Conservation (phyloP, 441 rosid genomes). For the Raphanus hybrid region DNA sequence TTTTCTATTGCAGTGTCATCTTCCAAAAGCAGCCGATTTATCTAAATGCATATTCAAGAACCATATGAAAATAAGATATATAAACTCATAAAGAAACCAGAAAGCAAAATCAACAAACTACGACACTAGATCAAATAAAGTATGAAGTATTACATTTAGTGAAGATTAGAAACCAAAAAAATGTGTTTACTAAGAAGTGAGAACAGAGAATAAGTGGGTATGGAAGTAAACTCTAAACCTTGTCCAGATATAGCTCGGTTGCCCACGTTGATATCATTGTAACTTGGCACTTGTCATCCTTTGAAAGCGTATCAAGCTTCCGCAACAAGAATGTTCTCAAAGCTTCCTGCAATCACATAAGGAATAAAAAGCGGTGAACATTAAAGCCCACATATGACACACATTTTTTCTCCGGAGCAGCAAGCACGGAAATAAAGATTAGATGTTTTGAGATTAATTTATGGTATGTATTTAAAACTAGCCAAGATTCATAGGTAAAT, state of each 20-base stretch:
- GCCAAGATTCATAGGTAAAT: background rate
- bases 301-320: constrained; percentile 93
- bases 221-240: constrained; percentile 62
- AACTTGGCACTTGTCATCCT: constrained; percentile 97
- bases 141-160: background rate
- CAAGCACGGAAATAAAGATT: background rate
- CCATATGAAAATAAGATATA: constrained; percentile 14
- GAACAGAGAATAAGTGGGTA: constrained; percentile 27
- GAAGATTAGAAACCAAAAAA: background rate
- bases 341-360: constrained; percentile 81
- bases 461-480: background rate
- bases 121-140: constrained; percentile 7
- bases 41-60: constrained; percentile 46
- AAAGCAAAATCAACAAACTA: constrained; percentile 23
- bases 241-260: constrained; percentile 97
- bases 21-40: constrained; percentile 92
- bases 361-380: constrained; percentile 24
- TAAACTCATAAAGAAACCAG: constrained; percentile 5
- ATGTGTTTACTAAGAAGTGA: constrained; percentile 10
- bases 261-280: constrained; percentile 99
- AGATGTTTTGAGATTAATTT: constrained; percentile 1
- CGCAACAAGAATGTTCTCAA: constrained; percentile 91
- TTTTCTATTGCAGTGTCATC: constrained; percentile 89
- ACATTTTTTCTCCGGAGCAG: constrained; percentile 8
- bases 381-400: constrained; percentile 19